phyloP scores from a whole-genome alignment of 202 grass and related monocot species.

The Bolboschoenoplectus hybrid region DNA sequence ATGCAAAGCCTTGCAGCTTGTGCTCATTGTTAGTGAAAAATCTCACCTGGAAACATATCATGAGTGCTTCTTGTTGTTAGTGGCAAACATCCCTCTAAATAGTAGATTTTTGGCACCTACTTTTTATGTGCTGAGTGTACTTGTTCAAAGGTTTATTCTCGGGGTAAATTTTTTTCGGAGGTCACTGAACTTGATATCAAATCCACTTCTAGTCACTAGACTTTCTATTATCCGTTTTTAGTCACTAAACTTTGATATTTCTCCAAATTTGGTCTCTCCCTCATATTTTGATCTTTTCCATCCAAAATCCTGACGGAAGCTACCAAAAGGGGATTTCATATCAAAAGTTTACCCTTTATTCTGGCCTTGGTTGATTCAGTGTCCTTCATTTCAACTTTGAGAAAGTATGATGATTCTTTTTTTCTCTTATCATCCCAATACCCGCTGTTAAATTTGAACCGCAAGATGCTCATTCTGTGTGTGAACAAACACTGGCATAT shows the following conservation, averaged over 20 bases:
- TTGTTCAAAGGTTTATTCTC: background rate
- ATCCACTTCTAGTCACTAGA: too few relatives aligned
- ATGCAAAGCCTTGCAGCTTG: background rate
- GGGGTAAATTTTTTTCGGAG: too few relatives aligned
- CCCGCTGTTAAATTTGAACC: background rate
- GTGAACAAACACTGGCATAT: background rate
- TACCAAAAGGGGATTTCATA: too few relatives aligned
- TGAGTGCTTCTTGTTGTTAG: background rate
- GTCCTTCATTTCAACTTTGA: background rate
- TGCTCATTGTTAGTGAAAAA: background rate
- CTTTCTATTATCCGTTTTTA: too few relatives aligned
- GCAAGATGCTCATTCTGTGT: background rate
- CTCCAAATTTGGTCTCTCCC: too few relatives aligned
- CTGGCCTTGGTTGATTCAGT: background rate
- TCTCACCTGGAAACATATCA: background rate
- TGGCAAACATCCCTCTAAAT: background rate
- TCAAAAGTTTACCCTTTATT: too few relatives aligned
- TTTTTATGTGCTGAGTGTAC: background rate
- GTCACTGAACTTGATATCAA: too few relatives aligned
- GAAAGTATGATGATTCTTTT: too few relatives aligned
- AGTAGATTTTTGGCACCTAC: background rate
- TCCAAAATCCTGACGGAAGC: too few relatives aligned
- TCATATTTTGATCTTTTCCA: too few relatives aligned
- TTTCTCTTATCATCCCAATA: too few relatives aligned
- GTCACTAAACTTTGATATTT: too few relatives aligned